A percentile compares a stretch with the other conserved stretches of the same genome.
These are phyloP conservation scores for Pichia pseudocactophila DNA, from an alignment of 805 yeast genomes.

Conservation along the genomic window DNA sequence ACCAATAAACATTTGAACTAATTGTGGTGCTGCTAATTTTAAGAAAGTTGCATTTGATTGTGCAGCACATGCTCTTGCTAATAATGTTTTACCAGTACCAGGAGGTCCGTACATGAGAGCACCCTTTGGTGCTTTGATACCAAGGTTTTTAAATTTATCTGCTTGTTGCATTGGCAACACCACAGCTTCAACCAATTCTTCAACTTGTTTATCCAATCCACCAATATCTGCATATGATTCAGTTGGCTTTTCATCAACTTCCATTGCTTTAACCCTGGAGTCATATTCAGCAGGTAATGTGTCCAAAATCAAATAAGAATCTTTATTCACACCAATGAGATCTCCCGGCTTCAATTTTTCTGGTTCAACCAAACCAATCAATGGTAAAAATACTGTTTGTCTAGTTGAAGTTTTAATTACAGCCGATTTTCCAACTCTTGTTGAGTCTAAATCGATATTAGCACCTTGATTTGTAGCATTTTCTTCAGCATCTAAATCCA, in stretches of 20 bases:
- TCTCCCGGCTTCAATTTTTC: conserved; percentile 93
- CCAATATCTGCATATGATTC: conserved; percentile 97
- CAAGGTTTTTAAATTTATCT: conserved; percentile 87
- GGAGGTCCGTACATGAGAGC: conserved; percentile 99
- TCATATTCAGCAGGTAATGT: conserved; percentile 96
- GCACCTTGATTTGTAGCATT: conserved; percentile 89
- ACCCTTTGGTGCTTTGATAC: conserved; percentile 97
- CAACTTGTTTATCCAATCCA: conserved; percentile 96
- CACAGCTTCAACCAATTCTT: conserved; percentile 96
- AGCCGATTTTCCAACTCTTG: conserved; percentile 93
- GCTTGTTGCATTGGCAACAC: conserved; percentile 98
- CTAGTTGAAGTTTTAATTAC: conserved; percentile 96
- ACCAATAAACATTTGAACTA: conserved; percentile 97
- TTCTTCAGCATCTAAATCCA: conserved; percentile 79
- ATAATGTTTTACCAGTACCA: conserved; percentile 95
- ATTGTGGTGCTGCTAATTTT: conserved; percentile 94
- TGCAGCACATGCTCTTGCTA: conserved; percentile 98
- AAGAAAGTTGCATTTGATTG: conserved; percentile 96
- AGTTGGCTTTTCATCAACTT: conserved; percentile 97
- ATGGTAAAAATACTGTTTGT: conserved; percentile 92
- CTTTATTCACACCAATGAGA: conserved; percentile 95
- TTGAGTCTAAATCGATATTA: conserved; percentile 84
- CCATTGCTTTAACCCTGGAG: conserved; percentile 96
- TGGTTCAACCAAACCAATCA: conserved; percentile 92
- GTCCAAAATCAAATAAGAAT: conserved; percentile 86